Base-by-base conservation (phyloP, 1,284 basidiomycete genomes). In the Filobasidium uniguttulatum region DNA sequence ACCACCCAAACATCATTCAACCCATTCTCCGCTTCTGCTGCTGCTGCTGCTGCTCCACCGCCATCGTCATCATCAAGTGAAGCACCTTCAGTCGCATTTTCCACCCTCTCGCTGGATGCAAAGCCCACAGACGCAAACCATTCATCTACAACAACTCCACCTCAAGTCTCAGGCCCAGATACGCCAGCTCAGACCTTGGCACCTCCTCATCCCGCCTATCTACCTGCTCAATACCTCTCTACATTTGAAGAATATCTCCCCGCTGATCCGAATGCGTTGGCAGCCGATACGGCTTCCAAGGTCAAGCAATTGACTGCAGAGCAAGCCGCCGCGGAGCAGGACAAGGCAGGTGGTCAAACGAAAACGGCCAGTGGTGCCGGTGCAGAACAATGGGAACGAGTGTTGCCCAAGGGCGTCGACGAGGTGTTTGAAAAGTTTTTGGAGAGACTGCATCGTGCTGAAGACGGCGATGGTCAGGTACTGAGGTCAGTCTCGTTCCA, bases 401-500 rank as follows among this genome's bases (percentile, higher is more conserved):
- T 69, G 17, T 52, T 69, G 23, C 63, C 65, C 14, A 60, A 62
- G 38, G 57, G 58, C 17, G 61, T 66, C 36, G 68, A 71, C 51
- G 66, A 68, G 54, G 62, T 68, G 19, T 70, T 71, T 50, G 67
- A 71, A 55, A 51, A 60, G 7, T 71, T 69, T 41, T 61, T 68
- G 3, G 56, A 59, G 20, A 52, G 67, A 35, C 48, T 71, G 20
- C 57, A 63, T 33, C 48, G 50, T 1, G 67, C 68, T 7, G 66
- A 68, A 29, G 66, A 62, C 22, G 67, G 60, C 5, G 26, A 50
- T 14, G 56, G 53, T 44, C 69, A 71, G 57, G 69, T 71, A 0
- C 52, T 71, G 40, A 59, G 68, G 60, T 64, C 19, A 46, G 60
- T 43, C 40, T 19, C 10, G 5, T 12, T 33, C 31, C 10, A n/a